Evolutionary conservation across 305 asterid species (phyloP), one percentile per base, ranked within the genome.

Genomic region (Rubia balearica): DNA sequence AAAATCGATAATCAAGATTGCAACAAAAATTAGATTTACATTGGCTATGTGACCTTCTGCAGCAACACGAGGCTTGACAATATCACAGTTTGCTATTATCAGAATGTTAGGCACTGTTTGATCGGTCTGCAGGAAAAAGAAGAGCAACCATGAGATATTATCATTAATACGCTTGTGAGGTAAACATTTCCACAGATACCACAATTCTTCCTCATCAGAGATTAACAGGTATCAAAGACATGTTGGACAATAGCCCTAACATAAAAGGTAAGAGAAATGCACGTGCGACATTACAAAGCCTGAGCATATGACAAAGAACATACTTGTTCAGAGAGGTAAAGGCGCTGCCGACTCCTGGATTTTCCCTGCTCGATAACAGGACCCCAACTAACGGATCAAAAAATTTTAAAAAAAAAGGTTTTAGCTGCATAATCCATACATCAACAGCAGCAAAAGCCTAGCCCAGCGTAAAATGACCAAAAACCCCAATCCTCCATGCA

Each of bases 21-120:
- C 22, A 65, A 73, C 49, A 43, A 24, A 48, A 75, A 40, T 48
- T 5, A 24, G 59, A 38, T 22, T 56, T 89, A 94, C 99, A 81
- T 90, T 85, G 62, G 97, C 90, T 75, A 91, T 84, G 74, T 94
- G 96, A 68, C 79, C 82, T 73, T 87, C 95, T 6, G 95, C 89
- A 65, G 98, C 98, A 75, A 94, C 98, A 70, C 99, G 87, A 46
- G 97, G 94, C 90, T 85, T 90, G 78, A 91, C 96, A 74, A 94
- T 88, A 75, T 91, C 98, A 61, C 97, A 91, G 81, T 94, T 90
- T 65, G 97, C 97, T 71, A 94, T 85, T 19, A 94, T 87, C 88
- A 94, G 76, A 30, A 98, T 94, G 83, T 94, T 94, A 40, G 99
- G 98, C 81, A 90, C 98, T 8, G 95, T 83, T 74, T 83, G 89